Percentiles rank a stretch among this genome's conserved stretches.
These are phyloP conservation scores for Trichoderma citrinoviride DNA, from an alignment of 2,329 filamentous ascomycete genomes.

Conservation along the genomic window DNA sequence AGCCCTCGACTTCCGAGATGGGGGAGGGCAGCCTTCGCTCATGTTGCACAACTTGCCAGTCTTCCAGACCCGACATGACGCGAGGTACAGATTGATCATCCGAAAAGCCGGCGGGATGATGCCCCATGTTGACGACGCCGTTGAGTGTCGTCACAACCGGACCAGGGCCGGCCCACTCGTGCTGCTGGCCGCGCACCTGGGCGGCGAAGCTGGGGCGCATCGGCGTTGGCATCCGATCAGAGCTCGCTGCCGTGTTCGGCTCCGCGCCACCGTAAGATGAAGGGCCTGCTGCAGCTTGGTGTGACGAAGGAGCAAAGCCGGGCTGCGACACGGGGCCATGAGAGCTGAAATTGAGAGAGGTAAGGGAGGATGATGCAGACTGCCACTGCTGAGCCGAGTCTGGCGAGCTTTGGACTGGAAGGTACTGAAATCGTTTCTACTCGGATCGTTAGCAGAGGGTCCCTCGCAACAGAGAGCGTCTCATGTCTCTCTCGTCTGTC, in stretches of 20 bases:
- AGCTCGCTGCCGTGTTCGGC: constrained; percentile 53
- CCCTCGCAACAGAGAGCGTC: not conserved
- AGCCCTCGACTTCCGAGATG: constrained; percentile 57
- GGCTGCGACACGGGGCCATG: constrained; percentile 37
- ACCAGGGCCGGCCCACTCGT: constrained; percentile 39
- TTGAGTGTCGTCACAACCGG: constrained; percentile 37
- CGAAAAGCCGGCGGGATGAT: constrained; percentile 41
- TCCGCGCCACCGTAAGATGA: constrained; percentile 39
- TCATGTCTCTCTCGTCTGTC: too few species aligned
- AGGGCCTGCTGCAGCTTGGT: constrained; percentile 26
- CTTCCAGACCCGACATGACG: constrained; percentile 43
- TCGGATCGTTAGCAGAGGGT: constrained; percentile 24
- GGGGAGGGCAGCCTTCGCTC: constrained; percentile 56
- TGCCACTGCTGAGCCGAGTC: constrained; percentile 33
- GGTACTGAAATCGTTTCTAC: constrained; percentile 55
- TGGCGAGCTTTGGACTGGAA: constrained; percentile 50
- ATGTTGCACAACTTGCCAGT: constrained; percentile 54
- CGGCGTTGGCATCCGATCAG: constrained; percentile 55
- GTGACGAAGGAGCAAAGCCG: constrained; percentile 36
- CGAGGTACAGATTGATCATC: constrained; percentile 49
- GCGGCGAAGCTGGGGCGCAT: constrained; percentile 58
- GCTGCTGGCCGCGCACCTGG: constrained; percentile 53
- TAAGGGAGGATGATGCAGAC: constrained; percentile 36
- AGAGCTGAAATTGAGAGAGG: constrained; percentile 41
- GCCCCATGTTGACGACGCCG: constrained; percentile 40